phyloP scores from a whole-genome alignment of 345 rosid species.

The Mercurialis annua region DNA sequence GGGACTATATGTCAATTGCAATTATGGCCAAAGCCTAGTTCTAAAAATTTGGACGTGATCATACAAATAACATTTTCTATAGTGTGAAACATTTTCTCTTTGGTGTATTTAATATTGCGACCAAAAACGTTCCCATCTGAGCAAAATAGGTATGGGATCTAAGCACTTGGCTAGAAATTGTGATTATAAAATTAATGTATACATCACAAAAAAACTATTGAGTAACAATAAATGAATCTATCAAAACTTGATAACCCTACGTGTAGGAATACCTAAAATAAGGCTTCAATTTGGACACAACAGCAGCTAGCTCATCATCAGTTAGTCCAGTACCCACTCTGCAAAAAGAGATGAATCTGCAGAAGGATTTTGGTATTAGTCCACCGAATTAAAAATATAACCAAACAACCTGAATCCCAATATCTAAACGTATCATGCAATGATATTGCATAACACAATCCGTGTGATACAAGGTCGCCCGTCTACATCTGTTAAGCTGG shows the following conservation, averaged over 20 bases:
- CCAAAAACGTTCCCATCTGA: background rate
- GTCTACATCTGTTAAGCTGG: background rate
- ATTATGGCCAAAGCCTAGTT: background rate
- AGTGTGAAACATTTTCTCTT: background rate
- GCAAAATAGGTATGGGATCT: background rate
- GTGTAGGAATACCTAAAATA: conserved; percentile 58
- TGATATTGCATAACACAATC: background rate
- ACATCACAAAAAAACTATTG: background rate
- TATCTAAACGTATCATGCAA: background rate
- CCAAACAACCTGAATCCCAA: background rate
- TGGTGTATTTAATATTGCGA: background rate
- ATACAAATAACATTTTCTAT: background rate
- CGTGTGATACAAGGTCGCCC: background rate
- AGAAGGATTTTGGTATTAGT: conserved; percentile 18
- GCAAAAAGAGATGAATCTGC: conserved; percentile 91
- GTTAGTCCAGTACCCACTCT: conserved; percentile 95
- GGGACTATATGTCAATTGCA: background rate
- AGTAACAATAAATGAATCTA: too few species aligned
- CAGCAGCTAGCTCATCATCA: conserved; percentile 76
- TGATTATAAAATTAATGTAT: background rate
- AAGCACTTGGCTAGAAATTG: background rate
- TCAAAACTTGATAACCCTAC: background rate
- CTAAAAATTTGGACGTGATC: background rate
- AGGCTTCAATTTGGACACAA: conserved; percentile 84
- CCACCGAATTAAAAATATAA: background rate